These are phyloP conservation scores for Rhodosporidiobolus sp. DNA, from an alignment of 768 basidiomycete genomes.

Conservation along the genomic window DNA sequence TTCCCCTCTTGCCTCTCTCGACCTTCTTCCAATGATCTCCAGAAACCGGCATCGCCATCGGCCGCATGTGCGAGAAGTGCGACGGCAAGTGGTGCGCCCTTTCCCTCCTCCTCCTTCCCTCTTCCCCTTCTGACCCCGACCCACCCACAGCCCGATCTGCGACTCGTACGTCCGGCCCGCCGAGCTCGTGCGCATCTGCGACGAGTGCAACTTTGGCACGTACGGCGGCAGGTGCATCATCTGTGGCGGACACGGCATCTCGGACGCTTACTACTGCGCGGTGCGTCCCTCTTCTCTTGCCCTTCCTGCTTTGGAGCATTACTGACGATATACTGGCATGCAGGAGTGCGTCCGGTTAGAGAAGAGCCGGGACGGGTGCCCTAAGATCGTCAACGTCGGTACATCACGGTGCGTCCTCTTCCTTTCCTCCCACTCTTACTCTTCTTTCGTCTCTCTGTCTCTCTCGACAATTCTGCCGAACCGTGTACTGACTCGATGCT, in stretches of 20 bases:
- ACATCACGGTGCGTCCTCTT: constrained; percentile 50
- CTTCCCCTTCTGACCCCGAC: not conserved
- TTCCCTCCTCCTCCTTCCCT: not conserved
- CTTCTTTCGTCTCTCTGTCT: not conserved
- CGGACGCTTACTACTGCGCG: constrained; percentile 98
- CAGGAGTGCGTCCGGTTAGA: constrained; percentile 61
- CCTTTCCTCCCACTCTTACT: constrained; percentile 49
- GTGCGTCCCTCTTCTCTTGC: constrained; percentile 66
- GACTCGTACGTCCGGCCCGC: constrained; percentile 99
- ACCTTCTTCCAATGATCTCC: too few species aligned
- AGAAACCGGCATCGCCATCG: constrained; percentile 93
- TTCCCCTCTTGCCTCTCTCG: not conserved
- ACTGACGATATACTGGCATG: not conserved
- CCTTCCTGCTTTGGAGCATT: too few species aligned
- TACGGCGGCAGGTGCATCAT: constrained; percentile 98
- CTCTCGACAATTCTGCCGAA: too few species aligned
- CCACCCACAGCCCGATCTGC: constrained; percentile 74
- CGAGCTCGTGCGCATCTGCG: constrained; percentile 95
- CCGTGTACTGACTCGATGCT: not conserved
- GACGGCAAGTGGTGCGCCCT: constrained; percentile 94
- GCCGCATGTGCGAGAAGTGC: constrained; percentile 96
- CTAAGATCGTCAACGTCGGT: constrained; percentile 96
- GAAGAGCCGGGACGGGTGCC: constrained; percentile 96
- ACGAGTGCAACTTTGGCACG: constrained; percentile 98
- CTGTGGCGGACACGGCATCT: constrained; percentile 93